Percentiles rank a stretch among this genome's conserved stretches.
These are phyloP conservation scores for Penicillium subrubescens DNA, from an alignment of 495 filamentous ascomycete genomes.

Conservation along the genomic window DNA sequence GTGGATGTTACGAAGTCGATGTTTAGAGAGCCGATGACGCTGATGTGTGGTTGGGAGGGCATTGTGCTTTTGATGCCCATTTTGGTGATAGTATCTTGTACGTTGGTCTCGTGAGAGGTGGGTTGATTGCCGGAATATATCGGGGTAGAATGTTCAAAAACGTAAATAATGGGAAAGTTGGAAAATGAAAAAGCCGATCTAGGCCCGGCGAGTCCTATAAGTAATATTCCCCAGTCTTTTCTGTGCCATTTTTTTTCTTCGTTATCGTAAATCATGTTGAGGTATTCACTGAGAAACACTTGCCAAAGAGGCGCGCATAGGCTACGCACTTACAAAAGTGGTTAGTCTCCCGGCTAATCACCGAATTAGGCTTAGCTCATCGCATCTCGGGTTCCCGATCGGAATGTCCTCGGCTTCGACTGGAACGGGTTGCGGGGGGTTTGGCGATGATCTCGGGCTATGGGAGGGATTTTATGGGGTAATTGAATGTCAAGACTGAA, in stretches of 20 bases:
- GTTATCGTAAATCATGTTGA: background rate
- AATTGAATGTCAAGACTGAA: background rate
- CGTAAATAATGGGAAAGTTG: background rate
- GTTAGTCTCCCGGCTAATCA: background rate
- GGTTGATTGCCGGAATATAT: background rate
- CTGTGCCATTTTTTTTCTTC: background rate
- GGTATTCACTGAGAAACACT: background rate
- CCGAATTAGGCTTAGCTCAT: background rate
- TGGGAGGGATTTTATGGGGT: background rate
- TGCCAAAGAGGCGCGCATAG: slow-evolving; percentile 7
- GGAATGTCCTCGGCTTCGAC: background rate
- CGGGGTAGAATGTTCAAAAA: background rate
- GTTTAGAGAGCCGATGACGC: slow-evolving; percentile 31
- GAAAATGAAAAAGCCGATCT: background rate
- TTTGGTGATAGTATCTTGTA: background rate
- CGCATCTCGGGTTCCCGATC: background rate
- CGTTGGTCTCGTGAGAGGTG: background rate
- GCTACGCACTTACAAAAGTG: background rate
- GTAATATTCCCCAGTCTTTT: background rate
- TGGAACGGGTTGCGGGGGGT: background rate
- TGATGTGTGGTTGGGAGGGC: slow-evolving; percentile 18
- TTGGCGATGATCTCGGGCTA: background rate
- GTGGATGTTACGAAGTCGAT: slow-evolving; percentile 34
- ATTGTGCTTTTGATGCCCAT: slow-evolving; percentile 13
- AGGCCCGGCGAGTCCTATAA: background rate